phyloP scores from a whole-genome alignment of 192 early-diverging fungal species.

The Glomus cerebriforme region DNA sequence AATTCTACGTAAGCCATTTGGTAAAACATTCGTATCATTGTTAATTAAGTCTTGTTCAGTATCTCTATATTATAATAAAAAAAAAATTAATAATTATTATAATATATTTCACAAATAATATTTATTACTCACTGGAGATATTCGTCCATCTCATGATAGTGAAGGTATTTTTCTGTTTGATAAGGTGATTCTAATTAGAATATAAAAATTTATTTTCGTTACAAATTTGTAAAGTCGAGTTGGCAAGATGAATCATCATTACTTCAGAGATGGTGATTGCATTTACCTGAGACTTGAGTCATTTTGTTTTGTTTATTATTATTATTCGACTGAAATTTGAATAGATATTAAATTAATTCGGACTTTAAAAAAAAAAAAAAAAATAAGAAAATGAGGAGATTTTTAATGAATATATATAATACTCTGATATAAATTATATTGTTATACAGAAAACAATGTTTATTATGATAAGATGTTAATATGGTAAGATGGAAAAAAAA shows the following conservation, averaged over 20 bases:
- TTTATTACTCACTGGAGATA: conserved; percentile 19
- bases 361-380: too few relatives aligned
- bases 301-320: too few relatives aligned
- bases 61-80: background rate
- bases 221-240: background rate
- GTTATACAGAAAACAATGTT: too few relatives aligned
- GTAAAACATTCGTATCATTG: conserved; percentile 5
- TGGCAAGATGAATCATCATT: background rate
- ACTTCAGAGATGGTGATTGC: background rate
- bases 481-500: too few relatives aligned
- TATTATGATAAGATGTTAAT: too few relatives aligned
- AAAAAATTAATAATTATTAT: background rate
- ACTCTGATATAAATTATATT: too few relatives aligned
- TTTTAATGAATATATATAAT: too few relatives aligned
- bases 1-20: conserved; percentile 15
- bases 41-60: conserved; percentile 21
- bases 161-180: conserved; percentile 11
- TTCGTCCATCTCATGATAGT: conserved; percentile 9
- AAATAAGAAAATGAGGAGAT: too few relatives aligned
- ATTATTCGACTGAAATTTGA: too few relatives aligned
- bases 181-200: conserved; percentile 12
- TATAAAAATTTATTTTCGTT: background rate
- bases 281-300: background rate
- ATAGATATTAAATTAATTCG: too few relatives aligned
- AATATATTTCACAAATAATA: background rate